Base-by-base conservation (phyloP, 2,329 filamentous ascomycete species). In the Aplosporella prunicola region DNA sequence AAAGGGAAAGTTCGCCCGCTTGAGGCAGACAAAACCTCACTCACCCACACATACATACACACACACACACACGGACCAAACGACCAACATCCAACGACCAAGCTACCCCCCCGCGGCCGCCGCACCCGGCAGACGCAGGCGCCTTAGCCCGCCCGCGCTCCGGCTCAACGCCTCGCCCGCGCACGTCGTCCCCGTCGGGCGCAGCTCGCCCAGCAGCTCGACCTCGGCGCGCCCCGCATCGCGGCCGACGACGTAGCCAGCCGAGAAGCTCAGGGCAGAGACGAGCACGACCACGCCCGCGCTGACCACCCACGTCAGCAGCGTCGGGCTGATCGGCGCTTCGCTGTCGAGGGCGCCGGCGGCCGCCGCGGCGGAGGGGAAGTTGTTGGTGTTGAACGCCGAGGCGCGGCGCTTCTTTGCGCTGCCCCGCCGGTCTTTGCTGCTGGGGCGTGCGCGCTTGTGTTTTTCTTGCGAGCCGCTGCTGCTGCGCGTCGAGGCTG, bases 271-370 rank as follows among this genome's bases (percentile, higher is more conserved):
- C 43, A 80, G 68, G 2, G 76, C 76, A 11, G 72, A 76, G 39
- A 80, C 70, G 0, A 79, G 63, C 2, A 80, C 72, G 2, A 80
- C 72, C 13, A 80, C 74, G 2, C 76, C 75, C 0, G 76, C 76
- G 32, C 73, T 76, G 31, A 79, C 69, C 4, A 79, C 71, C 76
- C 76, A 80, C 0, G 76, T 78, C 46, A 80, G 68, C 7, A 80
- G 58, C 0, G 76, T 79, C 1, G 76, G 76, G 20, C 66, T 72
- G 40, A 74, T 64, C 5, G 61, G 57, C 20, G 63, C 62, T 22
- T 46, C 45, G 30, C 20, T 20, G 27, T 10, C 27, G 5, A 33
- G 22, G 8, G 36, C 17, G 7, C 33, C 28, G 5, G 39, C 61
- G 5, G 66, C 58, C 0, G 43, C 44, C 11, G 45, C 39, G 17